Conservation (phyloP, 2,329 filamentous ascomycete species). For the Clarireedia monteithiana region DNA sequence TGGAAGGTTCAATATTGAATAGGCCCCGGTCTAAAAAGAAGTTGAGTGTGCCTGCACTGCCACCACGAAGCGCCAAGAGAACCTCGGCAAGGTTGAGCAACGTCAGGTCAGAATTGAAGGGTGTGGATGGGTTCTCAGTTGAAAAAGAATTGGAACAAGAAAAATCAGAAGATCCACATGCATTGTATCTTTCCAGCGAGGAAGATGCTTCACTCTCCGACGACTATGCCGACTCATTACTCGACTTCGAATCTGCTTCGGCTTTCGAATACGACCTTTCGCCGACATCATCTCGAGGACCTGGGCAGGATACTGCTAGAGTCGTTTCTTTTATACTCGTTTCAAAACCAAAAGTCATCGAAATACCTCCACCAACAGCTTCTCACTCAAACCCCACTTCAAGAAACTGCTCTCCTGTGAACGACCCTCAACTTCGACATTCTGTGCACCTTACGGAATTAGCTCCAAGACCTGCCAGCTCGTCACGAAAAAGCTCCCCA, state of each 20-base stretch:
- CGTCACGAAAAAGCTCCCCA: neutral
- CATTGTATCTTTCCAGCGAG: conserved; percentile 57
- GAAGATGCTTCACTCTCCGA: conserved; percentile 58
- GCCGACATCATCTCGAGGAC: conserved; percentile 20
- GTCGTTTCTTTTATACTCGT: conserved; percentile 52
- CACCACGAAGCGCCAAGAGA: conserved; percentile 22
- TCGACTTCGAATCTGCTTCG: conserved; percentile 32
- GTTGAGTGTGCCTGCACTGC: conserved; percentile 18
- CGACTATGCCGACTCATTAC: conserved; percentile 46
- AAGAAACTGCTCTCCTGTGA: neutral
- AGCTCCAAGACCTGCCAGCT: neutral
- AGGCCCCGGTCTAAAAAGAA: conserved; percentile 18
- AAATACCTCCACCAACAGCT: conserved; percentile 25
- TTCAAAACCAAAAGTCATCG: conserved; percentile 47
- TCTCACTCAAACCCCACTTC: conserved; percentile 2
- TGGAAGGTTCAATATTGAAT: conserved; percentile 24
- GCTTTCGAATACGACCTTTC: conserved; percentile 30
- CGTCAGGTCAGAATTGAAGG: conserved; percentile 23
- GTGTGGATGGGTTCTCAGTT: conserved; percentile 16
- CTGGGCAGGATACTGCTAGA: conserved; percentile 48
- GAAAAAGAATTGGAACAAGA: conserved; percentile 15
- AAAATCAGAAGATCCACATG: conserved; percentile 38
- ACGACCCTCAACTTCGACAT: conserved; percentile 3
- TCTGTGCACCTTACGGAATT: conserved; percentile 1
- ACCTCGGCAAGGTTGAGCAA: conserved; percentile 21